Conservation (phyloP, 805 yeast genomes). For the Yarrowia bubula region DNA sequence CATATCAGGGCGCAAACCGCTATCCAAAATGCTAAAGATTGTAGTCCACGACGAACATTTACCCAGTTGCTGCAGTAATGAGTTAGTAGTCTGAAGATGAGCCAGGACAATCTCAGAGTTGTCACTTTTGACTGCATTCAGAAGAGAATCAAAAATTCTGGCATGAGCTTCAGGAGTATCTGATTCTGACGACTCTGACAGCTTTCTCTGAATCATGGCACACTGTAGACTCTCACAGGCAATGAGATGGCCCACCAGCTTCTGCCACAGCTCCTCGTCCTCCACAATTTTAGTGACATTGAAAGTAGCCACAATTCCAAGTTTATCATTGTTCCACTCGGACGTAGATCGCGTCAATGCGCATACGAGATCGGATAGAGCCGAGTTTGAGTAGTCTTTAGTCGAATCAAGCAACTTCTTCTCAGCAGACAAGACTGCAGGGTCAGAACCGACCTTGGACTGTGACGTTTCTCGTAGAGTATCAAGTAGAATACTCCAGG, state of each 20-base stretch:
- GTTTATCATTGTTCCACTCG: slow-evolving; percentile 20
- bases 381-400: slow-evolving; percentile 49
- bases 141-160: slow-evolving; percentile 3
- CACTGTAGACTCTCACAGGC: slow-evolving; percentile 3
- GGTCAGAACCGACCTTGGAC: slow-evolving; percentile 12
- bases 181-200: slow-evolving; percentile 2
- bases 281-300: slow-evolving; percentile 15
- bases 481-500: slow-evolving; percentile 64
- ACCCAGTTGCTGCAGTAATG: slow-evolving; percentile 53
- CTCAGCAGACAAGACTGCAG: slow-evolving; percentile 15
- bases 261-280: slow-evolving; percentile 7
- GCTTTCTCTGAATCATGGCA: slow-evolving; percentile 9
- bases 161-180: neutral
- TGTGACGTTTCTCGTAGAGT: slow-evolving; percentile 44
- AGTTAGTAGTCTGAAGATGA: slow-evolving; percentile 1
- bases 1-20: slow-evolving; percentile 24
- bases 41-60: slow-evolving; percentile 69
- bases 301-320: slow-evolving; percentile 8
- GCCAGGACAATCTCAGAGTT: slow-evolving; percentile 14
- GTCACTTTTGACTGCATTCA: slow-evolving; percentile 5
- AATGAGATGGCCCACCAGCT: slow-evolving; percentile 1
- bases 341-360: slow-evolving; percentile 35
- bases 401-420: slow-evolving; percentile 65
- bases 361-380: slow-evolving; percentile 50
- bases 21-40: slow-evolving; percentile 56